Percentiles rank a stretch among this genome's conserved stretches.
Conservation (phyloP, 2,329 filamentous ascomycete genomes). For the Rhynchosporium secalis region DNA sequence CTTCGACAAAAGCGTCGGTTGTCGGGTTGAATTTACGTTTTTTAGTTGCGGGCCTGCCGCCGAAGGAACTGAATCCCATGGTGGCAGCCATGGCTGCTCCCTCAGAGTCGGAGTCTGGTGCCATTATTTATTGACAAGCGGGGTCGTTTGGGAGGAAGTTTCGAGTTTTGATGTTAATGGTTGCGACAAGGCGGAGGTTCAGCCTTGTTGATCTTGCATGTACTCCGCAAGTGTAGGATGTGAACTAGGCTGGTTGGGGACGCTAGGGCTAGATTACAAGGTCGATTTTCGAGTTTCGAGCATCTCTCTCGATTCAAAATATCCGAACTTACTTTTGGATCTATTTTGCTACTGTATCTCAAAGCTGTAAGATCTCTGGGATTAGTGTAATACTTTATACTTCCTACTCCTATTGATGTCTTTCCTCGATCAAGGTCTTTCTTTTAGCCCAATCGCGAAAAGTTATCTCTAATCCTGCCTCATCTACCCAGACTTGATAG, state of each 20-base stretch:
- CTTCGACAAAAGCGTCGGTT: constrained; percentile 51
- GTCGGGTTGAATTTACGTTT: constrained; percentile 66
- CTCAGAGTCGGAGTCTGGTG: constrained; percentile 21
- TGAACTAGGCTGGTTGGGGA: not conserved
- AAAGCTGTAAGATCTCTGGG: no score
- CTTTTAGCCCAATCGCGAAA: no score
- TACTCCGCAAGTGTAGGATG: not conserved
- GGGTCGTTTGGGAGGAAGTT: not conserved
- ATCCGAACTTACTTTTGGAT: no score
- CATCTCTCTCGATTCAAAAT: no score
- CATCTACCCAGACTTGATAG: no score
- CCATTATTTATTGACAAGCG: constrained; percentile 10
- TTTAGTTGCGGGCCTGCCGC: constrained; percentile 55
- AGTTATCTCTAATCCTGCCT: no score
- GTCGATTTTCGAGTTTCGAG: no score
- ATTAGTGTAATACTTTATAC: no score
- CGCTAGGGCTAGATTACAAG: no score
- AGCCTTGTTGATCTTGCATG: constrained; percentile 4
- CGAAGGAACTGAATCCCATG: constrained; percentile 76
- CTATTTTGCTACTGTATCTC: no score
- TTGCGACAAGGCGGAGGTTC: constrained; percentile 4
- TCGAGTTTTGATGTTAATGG: not conserved
- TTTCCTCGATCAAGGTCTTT: no score
- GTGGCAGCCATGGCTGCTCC: constrained; percentile 47
- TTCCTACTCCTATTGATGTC: no score